Percentiles rank a stretch among this genome's conserved stretches.
phyloP scores from a whole-genome alignment of 768 basidiomycete species.

The Gymnopilus junonius region DNA sequence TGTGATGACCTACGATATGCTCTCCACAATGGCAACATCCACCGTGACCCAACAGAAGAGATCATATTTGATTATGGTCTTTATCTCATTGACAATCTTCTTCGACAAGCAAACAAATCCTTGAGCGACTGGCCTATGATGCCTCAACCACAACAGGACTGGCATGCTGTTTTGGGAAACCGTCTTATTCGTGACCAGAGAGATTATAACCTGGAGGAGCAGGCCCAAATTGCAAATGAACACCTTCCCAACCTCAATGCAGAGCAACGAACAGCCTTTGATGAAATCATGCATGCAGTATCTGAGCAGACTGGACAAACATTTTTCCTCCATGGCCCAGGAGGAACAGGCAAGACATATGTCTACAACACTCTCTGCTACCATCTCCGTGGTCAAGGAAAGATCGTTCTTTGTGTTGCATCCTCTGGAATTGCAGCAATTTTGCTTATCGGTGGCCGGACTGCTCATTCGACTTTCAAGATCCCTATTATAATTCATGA shows the following conservation, averaged over 20 bases:
- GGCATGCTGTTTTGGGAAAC: slow-evolving; percentile 26
- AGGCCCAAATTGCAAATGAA: not conserved
- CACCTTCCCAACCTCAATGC: slow-evolving; percentile 8
- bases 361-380: slow-evolving; percentile 41
- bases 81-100: slow-evolving; percentile 36
- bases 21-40: slow-evolving; percentile 34
- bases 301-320: slow-evolving; percentile 19
- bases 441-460: slow-evolving; percentile 46
- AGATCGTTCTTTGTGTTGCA: slow-evolving; percentile 51
- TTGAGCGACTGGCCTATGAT: slow-evolving; percentile 31
- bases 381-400: slow-evolving; percentile 26
- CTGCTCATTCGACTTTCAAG: slow-evolving; percentile 53
- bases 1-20: too few relatives aligned
- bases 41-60: slow-evolving; percentile 40
- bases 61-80: slow-evolving; percentile 47
- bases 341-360: slow-evolving; percentile 52
- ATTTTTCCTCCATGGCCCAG: slow-evolving; percentile 49
- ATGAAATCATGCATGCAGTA: slow-evolving; percentile 31
- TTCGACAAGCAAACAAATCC: slow-evolving; percentile 23
- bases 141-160: slow-evolving; percentile 29
- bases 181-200: slow-evolving; percentile 33
- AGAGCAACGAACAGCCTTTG: slow-evolving; percentile 32
- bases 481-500: slow-evolving; percentile 44
- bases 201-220: slow-evolving; percentile 23
- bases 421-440: slow-evolving; percentile 54